Percentiles rank a stretch among this genome's conserved stretches.
Conservation (phyloP, 2,329 filamentous ascomycete genomes). For the Fusarium sp. region DNA sequence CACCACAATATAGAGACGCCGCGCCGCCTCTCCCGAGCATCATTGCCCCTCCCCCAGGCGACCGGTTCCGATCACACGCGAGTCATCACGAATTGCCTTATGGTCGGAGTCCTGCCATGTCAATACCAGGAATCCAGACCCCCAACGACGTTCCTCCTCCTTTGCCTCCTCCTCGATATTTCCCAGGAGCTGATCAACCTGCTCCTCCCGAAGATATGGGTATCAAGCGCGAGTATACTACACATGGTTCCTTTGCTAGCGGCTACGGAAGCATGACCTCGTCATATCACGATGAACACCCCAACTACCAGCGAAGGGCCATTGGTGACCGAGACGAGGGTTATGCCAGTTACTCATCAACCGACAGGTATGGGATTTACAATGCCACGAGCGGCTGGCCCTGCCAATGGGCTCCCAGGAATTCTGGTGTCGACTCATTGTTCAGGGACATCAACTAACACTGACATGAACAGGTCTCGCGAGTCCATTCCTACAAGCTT, state of each 20-base stretch:
- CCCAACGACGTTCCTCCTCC: constrained; percentile 56
- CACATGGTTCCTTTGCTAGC: constrained; percentile 49
- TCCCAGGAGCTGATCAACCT: constrained; percentile 51
- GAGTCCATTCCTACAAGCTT: constrained; percentile 57
- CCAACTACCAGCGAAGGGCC: constrained; percentile 49
- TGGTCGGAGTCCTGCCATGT: constrained; percentile 53
- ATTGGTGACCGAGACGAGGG: constrained; percentile 55
- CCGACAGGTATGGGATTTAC: constrained; percentile 49
- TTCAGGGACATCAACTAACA: constrained; percentile 30
- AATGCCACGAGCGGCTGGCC: constrained; percentile 1
- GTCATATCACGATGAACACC: constrained; percentile 50
- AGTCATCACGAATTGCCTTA: constrained; percentile 48
- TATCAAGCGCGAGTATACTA: constrained; percentile 45
- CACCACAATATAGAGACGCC: constrained; percentile 52
- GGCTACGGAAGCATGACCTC: constrained; percentile 57
- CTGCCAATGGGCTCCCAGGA: not conserved
- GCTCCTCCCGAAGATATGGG: constrained; percentile 46
- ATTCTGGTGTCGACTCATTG: not conserved
- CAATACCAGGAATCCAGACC: constrained; percentile 55
- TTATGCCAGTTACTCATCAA: constrained; percentile 57
- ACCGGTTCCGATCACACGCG: constrained; percentile 45
- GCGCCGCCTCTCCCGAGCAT: constrained; percentile 53
- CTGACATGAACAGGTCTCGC: constrained; percentile 50
- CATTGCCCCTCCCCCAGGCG: constrained; percentile 47
- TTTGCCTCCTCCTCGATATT: constrained; percentile 58